These are phyloP conservation scores for Phaffia australis DNA, from an alignment of 768 basidiomycete genomes.

Conservation along the genomic window DNA sequence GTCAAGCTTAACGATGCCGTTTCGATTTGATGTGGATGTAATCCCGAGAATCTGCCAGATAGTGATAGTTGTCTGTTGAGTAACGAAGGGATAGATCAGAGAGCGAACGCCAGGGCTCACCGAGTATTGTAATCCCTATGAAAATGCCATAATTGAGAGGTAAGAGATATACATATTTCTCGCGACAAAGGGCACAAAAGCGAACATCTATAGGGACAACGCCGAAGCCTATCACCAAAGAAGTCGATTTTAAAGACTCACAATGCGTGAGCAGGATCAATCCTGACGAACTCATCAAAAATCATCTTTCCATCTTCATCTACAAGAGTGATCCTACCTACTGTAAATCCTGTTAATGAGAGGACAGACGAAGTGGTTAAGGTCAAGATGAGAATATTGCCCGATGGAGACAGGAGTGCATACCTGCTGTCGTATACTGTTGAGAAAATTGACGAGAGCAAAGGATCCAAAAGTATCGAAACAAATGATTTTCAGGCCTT, in stretches of 20 bases:
- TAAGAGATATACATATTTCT: too few relatives aligned
- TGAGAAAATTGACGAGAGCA: conserved; percentile 9
- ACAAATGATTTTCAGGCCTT: neutral
- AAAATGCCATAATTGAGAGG: neutral
- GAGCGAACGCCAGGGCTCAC: conserved; percentile 40
- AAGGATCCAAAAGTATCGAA: conserved; percentile 32
- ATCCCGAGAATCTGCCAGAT: conserved; percentile 54
- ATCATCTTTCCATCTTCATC: conserved; percentile 62
- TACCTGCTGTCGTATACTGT: conserved; percentile 69
- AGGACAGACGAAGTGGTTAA: too few relatives aligned
- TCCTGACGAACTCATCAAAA: conserved; percentile 51
- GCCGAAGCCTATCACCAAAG: too few relatives aligned
- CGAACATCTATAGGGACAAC: neutral
- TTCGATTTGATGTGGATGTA: conserved; percentile 46
- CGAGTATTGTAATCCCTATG: conserved; percentile 72
- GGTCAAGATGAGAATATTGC: too few relatives aligned
- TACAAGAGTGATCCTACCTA: conserved; percentile 81
- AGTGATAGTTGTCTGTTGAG: neutral
- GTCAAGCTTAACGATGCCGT: conserved; percentile 56
- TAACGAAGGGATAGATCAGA: conserved; percentile 30
- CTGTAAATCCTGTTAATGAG: conserved; percentile 29
- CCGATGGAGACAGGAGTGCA: conserved; percentile 41
- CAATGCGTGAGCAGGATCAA: conserved; percentile 31
- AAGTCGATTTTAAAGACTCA: conserved; percentile 22
- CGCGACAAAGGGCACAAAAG: neutral